Evolutionary conservation across 2,329 filamentous ascomycete genomes (phyloP).

Genomic region (Fusarium keratoplasticum): DNA sequence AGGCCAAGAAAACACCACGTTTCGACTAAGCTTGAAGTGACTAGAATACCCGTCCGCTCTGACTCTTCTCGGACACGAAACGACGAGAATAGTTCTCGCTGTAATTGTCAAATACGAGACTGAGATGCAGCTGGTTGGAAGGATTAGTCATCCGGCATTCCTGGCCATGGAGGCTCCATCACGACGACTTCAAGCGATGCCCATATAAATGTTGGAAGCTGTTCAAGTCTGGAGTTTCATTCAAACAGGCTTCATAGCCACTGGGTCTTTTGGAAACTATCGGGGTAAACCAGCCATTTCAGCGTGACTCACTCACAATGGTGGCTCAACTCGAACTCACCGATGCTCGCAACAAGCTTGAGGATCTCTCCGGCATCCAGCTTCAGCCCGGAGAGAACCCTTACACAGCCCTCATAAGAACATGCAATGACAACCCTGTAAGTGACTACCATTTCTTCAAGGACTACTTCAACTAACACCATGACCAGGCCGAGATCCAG

Average conservation of each 20-base stretch:
- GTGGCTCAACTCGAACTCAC: slow-evolving; percentile 38
- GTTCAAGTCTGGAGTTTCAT: neutral
- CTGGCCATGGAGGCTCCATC: neutral
- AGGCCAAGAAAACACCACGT: neutral
- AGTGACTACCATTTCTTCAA: neutral
- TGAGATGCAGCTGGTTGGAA: neutral
- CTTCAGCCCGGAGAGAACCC: slow-evolving; percentile 73
- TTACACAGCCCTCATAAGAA: slow-evolving; percentile 78
- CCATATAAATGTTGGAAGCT: slow-evolving; percentile 9
- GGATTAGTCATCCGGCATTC: slow-evolving; percentile 36
- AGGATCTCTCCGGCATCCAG: slow-evolving; percentile 65
- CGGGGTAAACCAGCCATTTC: neutral
- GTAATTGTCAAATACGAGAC: slow-evolving; percentile 7
- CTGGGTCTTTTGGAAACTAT: neutral
- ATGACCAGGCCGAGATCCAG: slow-evolving; percentile 72
- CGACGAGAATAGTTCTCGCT: slow-evolving; percentile 15
- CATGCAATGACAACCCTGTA: slow-evolving; percentile 76
- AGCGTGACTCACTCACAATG: slow-evolving; percentile 14
- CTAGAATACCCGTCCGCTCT: slow-evolving; percentile 3
- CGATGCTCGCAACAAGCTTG: slow-evolving; percentile 61
- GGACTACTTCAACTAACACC: neutral
- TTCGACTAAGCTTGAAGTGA: slow-evolving; percentile 22
- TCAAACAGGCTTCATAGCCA: neutral
- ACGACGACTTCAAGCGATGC: neutral
- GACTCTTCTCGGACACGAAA: neutral